Conservation (phyloP, 2,329 filamentous ascomycete genomes). For the Botrytis fragariae region DNA sequence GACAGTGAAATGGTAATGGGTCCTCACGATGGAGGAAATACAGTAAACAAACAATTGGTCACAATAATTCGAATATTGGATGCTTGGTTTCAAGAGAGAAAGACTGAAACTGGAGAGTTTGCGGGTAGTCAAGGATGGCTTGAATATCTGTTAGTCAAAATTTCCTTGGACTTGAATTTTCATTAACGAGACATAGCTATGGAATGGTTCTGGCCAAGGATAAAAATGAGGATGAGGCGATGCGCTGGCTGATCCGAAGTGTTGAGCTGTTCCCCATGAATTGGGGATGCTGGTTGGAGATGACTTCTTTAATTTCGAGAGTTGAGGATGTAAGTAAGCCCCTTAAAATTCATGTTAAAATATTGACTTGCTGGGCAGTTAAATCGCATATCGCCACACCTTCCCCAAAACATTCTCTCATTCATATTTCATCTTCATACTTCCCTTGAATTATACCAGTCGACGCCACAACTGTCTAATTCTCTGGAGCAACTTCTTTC, state of each 20-base stretch:
- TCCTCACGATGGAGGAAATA: conserved; percentile 81
- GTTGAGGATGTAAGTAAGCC: conserved; percentile 69
- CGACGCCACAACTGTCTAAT: conserved; percentile 69
- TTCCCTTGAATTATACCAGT: conserved; percentile 88
- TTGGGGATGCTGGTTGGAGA: conserved; percentile 95
- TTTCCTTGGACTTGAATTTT: neutral
- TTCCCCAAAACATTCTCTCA: conserved; percentile 88
- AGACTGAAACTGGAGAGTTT: conserved; percentile 55
- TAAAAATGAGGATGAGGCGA: conserved; percentile 82
- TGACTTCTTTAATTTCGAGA: conserved; percentile 75
- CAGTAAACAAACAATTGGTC: conserved; percentile 80
- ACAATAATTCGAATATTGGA: conserved; percentile 73
- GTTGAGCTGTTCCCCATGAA: conserved; percentile 91
- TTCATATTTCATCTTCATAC: conserved; percentile 92
- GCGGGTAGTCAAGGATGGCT: conserved; percentile 82
- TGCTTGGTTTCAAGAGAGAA: conserved; percentile 72
- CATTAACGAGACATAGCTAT: conserved; percentile 52
- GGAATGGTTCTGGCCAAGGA: conserved; percentile 87
- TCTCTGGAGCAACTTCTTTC: conserved; percentile 73
- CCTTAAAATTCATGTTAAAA: neutral
- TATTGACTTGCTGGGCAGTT: conserved; percentile 52
- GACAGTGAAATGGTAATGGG: conserved; percentile 97
- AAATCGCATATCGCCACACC: conserved; percentile 64
- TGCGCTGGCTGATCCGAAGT: conserved; percentile 82
- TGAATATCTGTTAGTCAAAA: conserved; percentile 65